Conservation (phyloP, 208 protist species). For the Kentomonas sorsogonicus region DNA sequence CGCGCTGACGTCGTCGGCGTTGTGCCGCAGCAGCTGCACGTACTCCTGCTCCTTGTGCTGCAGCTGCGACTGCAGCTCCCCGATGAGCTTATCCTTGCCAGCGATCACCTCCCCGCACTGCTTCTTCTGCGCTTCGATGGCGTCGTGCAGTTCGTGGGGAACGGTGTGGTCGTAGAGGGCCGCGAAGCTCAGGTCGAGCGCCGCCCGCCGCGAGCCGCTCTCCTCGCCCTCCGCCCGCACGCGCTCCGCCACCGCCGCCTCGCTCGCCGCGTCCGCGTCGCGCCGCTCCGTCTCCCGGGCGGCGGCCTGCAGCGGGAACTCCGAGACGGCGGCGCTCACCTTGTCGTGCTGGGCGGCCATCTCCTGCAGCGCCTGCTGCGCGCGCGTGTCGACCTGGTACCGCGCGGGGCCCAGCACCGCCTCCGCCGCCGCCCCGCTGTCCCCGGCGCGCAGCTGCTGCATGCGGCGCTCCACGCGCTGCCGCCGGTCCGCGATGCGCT, state of each 20-base stretch:
- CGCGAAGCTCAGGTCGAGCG: conserved; percentile 85
- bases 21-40: conserved; percentile 73
- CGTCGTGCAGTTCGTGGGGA: conserved; percentile 81
- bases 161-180: conserved; percentile 78
- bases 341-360: conserved; percentile 40
- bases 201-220: conserved; percentile 51
- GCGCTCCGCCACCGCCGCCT: conserved; percentile 29
- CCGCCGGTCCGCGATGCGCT: conserved; percentile 6
- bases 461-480: conserved; percentile 1
- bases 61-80: conserved; percentile 71
- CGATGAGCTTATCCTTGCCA: conserved; percentile 86
- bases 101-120: conserved; percentile 75
- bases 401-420: conserved; percentile 1
- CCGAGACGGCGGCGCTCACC: conserved; percentile 47
- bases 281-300: conserved; percentile 70
- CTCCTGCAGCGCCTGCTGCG: conserved; percentile 31
- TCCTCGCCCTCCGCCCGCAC: conserved; percentile 45
- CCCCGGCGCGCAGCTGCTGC: conserved; percentile 8
- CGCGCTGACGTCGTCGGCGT: conserved; percentile 73
- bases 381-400: conserved; percentile 33
- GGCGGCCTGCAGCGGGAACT: conserved; percentile 49
- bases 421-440: conserved; percentile 5
- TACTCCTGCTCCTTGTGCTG: conserved; percentile 90
- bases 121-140: conserved; percentile 63
- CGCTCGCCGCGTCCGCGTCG: conserved; percentile 36